Percentiles rank a stretch among this genome's conserved stretches.
These are phyloP conservation scores for Kockovaella imperatae DNA, from an alignment of 768 basidiomycete species.

Conservation along the genomic window DNA sequence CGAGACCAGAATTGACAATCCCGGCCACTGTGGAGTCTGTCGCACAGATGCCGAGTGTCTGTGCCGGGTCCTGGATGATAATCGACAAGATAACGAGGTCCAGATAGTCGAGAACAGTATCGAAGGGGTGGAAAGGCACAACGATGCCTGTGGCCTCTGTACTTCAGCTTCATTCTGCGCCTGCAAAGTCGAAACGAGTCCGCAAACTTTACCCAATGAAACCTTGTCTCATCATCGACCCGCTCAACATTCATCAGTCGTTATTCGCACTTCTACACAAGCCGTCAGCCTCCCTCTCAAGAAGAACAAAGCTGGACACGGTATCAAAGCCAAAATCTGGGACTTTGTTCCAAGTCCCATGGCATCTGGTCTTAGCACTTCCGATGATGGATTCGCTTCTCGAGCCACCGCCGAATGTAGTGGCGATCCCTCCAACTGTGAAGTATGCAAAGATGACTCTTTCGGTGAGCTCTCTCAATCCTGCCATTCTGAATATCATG, in stretches of 20 bases:
- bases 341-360: background rate
- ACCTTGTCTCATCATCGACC: too few species aligned
- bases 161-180: constrained; percentile 31
- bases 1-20: too few species aligned
- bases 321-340: too few species aligned
- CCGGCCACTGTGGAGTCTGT: constrained; percentile 26
- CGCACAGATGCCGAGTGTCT: constrained; percentile 30
- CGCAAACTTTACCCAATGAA: too few species aligned
- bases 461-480: constrained; percentile 21
- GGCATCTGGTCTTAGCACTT: too few species aligned
- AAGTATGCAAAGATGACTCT: constrained; percentile 33
- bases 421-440: constrained; percentile 38
- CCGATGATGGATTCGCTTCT: too few species aligned
- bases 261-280: too few species aligned
- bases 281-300: too few species aligned
- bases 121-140: background rate
- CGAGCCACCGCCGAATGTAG: constrained; percentile 37
- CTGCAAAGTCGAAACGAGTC: constrained; percentile 13
- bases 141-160: constrained; percentile 29
- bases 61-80: constrained; percentile 23
- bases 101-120: background rate
- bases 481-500: background rate
- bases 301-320: too few species aligned
- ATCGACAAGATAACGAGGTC: constrained; percentile 12
- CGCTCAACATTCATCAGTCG: too few species aligned